Percentiles rank a stretch among this genome's conserved stretches.
Conservation (phyloP, 768 basidiomycete genomes). For the Amanita pseudoporphyria region DNA sequence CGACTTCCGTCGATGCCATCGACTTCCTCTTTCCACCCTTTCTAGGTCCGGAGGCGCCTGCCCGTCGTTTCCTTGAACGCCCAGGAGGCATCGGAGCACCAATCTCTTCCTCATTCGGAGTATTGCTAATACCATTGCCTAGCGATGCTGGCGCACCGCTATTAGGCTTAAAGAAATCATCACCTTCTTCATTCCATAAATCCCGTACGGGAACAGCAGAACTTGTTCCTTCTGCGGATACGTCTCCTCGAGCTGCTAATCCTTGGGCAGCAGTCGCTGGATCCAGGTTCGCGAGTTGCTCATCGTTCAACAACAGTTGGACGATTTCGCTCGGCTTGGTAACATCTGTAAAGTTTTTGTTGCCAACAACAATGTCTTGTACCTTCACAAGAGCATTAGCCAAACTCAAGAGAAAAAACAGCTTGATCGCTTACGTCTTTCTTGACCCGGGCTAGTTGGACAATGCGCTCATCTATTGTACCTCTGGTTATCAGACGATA, state of each 20-base stretch:
- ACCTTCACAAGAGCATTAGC: conserved; percentile 35
- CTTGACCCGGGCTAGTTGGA: conserved; percentile 92
- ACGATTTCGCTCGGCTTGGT: conserved; percentile 96
- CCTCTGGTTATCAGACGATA: conserved; percentile 91
- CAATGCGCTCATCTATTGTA: conserved; percentile 94
- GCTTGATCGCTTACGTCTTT: conserved; percentile 63
- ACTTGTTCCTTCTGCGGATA: conserved; percentile 19
- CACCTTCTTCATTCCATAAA: conserved; percentile 81
- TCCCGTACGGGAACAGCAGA: conserved; percentile 41
- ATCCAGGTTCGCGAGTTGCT: conserved; percentile 73
- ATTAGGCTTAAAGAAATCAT: conserved; percentile 73
- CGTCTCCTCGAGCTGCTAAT: conserved; percentile 6
- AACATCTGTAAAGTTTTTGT: conserved; percentile 88
- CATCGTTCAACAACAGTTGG: conserved; percentile 87
- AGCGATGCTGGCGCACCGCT: conserved; percentile 16
- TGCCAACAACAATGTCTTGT: conserved; percentile 98
- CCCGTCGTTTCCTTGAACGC: conserved; percentile 35
- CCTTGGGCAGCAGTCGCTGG: conserved; percentile 22
- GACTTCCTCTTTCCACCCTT: conserved; percentile 29
- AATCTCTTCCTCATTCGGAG: conserved; percentile 26
- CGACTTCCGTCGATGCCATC: conserved; percentile 5
- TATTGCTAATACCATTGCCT: conserved; percentile 15
- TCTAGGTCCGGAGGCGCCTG: conserved; percentile 25
- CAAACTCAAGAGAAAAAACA: neutral
- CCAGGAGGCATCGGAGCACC: conserved; percentile 20